These are phyloP conservation scores for Ramularia endophylla DNA, from an alignment of 2,329 filamentous ascomycete species.

Conservation along the genomic window DNA sequence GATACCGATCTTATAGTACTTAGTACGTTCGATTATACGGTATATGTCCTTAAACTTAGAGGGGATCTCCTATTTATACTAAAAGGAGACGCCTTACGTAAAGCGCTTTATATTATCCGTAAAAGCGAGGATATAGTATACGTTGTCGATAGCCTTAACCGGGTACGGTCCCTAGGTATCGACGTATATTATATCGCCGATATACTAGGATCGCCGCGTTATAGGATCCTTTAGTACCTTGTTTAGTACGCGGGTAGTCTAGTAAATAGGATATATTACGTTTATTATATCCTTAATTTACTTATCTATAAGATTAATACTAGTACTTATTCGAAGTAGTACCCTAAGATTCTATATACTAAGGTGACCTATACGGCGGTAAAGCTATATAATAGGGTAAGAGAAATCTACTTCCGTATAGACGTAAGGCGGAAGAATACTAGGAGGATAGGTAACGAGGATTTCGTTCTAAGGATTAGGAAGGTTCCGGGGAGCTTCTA, in stretches of 20 bases:
- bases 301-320: constrained; percentile 1
- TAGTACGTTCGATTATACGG: not conserved
- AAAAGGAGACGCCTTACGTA: not conserved
- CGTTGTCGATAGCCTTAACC: not conserved
- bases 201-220: not conserved
- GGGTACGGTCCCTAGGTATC: constrained; percentile 4
- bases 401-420: constrained; percentile 1
- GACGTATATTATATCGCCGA: constrained; percentile 1
- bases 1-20: not conserved
- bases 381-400: not conserved
- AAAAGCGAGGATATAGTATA: not conserved
- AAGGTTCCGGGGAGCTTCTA: not conserved
- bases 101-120: constrained; percentile 1
- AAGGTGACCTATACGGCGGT: constrained; percentile 3
- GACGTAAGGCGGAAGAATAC: not conserved
- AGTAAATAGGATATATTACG: constrained; percentile 1
- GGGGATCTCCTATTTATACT: not conserved
- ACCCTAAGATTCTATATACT: not conserved
- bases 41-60: not conserved
- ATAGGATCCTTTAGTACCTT: constrained; percentile 1
- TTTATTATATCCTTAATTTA: constrained; percentile 3
- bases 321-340: constrained; percentile 2
- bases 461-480: too few species aligned
- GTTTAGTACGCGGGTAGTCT: not conserved
- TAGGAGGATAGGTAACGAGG: not conserved